phyloP scores from a whole-genome alignment of 176 grass and related monocot species.

The Raddia distichophylla region DNA sequence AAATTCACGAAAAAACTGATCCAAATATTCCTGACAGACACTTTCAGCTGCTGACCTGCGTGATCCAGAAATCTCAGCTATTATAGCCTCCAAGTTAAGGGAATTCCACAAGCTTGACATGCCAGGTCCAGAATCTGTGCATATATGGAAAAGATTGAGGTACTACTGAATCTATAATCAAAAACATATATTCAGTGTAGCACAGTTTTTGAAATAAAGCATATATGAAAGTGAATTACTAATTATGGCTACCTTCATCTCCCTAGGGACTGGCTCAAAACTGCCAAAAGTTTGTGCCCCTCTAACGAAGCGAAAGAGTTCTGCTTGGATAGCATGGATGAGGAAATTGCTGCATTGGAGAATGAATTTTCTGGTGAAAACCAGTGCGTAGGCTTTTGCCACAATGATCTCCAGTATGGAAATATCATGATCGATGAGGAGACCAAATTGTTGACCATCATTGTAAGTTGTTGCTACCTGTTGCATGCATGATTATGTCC shows the following conservation, averaged over 20 bases:
- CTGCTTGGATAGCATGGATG: slow-evolving; percentile 59
- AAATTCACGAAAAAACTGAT: slow-evolving; percentile 38
- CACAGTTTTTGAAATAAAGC: slow-evolving; percentile 2
- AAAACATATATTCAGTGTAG: neutral
- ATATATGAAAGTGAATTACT: neutral
- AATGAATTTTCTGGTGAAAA: slow-evolving; percentile 50
- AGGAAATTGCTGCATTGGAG: slow-evolving; percentile 68
- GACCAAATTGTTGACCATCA: slow-evolving; percentile 68
- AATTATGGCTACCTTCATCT: slow-evolving; percentile 34
- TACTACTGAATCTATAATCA: slow-evolving; percentile 22
- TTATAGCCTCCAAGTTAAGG: slow-evolving; percentile 67
- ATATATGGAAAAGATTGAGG: slow-evolving; percentile 89
- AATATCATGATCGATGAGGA: slow-evolving; percentile 99
- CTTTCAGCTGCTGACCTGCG: slow-evolving; percentile 77
- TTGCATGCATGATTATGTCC: neutral
- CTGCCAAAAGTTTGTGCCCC: slow-evolving; percentile 58
- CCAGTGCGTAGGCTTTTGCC: slow-evolving; percentile 71
- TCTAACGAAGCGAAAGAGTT: slow-evolving; percentile 66
- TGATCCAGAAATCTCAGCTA: slow-evolving; percentile 74
- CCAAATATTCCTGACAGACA: slow-evolving; percentile 47
- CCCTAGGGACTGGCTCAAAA: slow-evolving; percentile 68
- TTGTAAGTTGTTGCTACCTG: slow-evolving; percentile 60
- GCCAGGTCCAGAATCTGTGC: slow-evolving; percentile 65
- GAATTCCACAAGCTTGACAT: slow-evolving; percentile 92
- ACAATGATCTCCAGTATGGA: slow-evolving; percentile 97